Evolutionary conservation across 805 yeast genomes (phyloP).

Genomic region (Zygosaccharomyces bisporus): DNA sequence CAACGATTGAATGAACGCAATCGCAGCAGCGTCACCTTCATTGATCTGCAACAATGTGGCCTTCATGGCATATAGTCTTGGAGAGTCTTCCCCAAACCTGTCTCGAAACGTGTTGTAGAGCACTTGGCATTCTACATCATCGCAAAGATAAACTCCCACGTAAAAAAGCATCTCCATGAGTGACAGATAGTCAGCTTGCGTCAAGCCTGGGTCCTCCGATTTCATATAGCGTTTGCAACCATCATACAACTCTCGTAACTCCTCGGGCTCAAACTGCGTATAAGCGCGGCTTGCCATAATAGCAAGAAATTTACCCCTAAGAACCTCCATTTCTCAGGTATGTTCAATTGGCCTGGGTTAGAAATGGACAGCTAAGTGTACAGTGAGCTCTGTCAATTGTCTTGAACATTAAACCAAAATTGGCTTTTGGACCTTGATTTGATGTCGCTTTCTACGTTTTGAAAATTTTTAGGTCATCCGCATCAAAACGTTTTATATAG

Average conservation of each 20-base stretch:
- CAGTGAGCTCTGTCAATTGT: not conserved
- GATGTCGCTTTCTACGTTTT: constrained; percentile 1
- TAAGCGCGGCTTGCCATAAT: constrained; percentile 52
- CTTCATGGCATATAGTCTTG: constrained; percentile 33
- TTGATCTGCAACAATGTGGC: constrained; percentile 28
- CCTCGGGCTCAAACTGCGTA: constrained; percentile 45
- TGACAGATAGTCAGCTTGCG: constrained; percentile 45
- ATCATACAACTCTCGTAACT: constrained; percentile 35
- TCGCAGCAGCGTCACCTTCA: constrained; percentile 27
- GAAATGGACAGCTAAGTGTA: no score
- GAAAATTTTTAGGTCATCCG: constrained; percentile 5
- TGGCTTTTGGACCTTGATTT: not conserved
- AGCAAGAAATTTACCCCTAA: constrained; percentile 47
- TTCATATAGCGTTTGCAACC: constrained; percentile 37
- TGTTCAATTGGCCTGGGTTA: no score
- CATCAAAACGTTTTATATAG: constrained; percentile 1
- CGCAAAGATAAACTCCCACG: constrained; percentile 54
- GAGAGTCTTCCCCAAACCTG: constrained; percentile 51
- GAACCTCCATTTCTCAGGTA: constrained; percentile 10
- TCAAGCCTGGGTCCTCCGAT: constrained; percentile 23
- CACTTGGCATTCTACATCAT: constrained; percentile 68
- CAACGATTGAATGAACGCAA: constrained; percentile 51
- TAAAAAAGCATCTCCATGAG: constrained; percentile 71
- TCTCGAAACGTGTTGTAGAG: constrained; percentile 64
- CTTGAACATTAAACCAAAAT: not conserved